A percentile compares a stretch with the other conserved stretches of the same genome.
Evolutionary conservation across 148 eudicot species (phyloP).

Genomic region (Vaccinium vitisidaea): DNA sequence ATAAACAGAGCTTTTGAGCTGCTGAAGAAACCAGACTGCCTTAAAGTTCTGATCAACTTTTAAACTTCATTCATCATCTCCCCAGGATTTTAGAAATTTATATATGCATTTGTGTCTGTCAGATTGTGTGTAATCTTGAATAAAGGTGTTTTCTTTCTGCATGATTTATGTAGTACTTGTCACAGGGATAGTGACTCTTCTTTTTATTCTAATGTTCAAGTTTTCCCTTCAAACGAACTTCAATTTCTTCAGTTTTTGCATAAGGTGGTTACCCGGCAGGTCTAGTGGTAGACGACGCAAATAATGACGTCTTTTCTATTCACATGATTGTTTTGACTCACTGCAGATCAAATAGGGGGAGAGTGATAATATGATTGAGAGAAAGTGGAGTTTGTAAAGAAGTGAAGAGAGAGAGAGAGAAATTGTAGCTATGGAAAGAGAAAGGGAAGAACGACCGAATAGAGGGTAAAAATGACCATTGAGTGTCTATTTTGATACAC

Average conservation of each 20-base stretch:
- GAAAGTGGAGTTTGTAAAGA: too few relatives aligned
- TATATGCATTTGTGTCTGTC: background rate
- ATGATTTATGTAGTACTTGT: background rate
- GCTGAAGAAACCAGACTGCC: constrained; percentile 32
- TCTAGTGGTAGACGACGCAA: background rate
- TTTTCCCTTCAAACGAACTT: background rate
- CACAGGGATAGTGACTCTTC: background rate
- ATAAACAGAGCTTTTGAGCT: constrained; percentile 29
- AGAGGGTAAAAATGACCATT: too few relatives aligned
- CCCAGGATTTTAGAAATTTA: background rate
- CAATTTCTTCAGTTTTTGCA: background rate
- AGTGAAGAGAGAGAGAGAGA: too few relatives aligned
- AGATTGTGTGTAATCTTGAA: background rate
- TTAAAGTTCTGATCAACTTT: constrained; percentile 36
- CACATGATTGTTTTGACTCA: background rate
- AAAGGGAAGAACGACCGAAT: too few relatives aligned
- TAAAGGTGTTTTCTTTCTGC: background rate
- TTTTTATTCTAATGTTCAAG: background rate
- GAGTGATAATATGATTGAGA: too few relatives aligned
- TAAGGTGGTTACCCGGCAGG: background rate
- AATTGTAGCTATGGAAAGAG: too few relatives aligned
- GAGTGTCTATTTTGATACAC: too few relatives aligned
- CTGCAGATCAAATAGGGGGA: too few relatives aligned
- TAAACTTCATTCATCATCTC: constrained; percentile 2
- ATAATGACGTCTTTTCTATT: too few relatives aligned